These are phyloP conservation scores for Pontederia crassipes DNA, from an alignment of 176 grass and related monocot species.

Conservation along the genomic window DNA sequence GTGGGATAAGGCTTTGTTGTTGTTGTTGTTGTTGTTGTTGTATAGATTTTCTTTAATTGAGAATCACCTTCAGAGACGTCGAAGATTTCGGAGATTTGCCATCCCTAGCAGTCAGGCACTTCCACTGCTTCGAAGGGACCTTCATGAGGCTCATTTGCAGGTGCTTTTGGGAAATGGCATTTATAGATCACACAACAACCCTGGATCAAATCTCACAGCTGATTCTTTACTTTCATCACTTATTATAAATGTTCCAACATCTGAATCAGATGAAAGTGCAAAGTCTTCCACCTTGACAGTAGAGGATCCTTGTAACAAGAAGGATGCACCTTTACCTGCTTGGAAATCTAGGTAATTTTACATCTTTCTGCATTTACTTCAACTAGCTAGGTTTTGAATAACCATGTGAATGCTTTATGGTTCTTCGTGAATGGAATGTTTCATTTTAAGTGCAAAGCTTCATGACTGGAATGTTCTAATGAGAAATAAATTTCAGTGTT, in stretches of 20 bases:
- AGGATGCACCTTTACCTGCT: slow-evolving; percentile 21
- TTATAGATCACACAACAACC: slow-evolving; percentile 16
- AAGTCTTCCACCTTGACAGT: slow-evolving; percentile 21
- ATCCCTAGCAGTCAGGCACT: slow-evolving; percentile 23
- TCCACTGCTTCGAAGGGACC: slow-evolving; percentile 28
- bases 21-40: neutral
- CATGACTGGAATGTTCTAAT: no score
- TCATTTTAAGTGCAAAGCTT: no score
- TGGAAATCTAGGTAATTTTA: slow-evolving; percentile 36
- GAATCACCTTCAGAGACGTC: slow-evolving; percentile 29
- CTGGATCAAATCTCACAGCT: slow-evolving; percentile 21
- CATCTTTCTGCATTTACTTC: no score
- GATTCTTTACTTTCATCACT: slow-evolving; percentile 40
- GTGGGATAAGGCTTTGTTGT: neutral
- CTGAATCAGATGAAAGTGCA: slow-evolving; percentile 26
- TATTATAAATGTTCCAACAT: slow-evolving; percentile 33
- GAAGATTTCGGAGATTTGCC: slow-evolving; percentile 24
- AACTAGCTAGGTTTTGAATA: no score
- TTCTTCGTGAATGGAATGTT: no score
- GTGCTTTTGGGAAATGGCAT: slow-evolving; percentile 35
- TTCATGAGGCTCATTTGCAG: slow-evolving; percentile 41
- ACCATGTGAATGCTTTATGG: no score
- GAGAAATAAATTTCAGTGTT: no score
- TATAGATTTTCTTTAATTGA: slow-evolving; percentile 28
- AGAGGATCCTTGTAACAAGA: slow-evolving; percentile 31